Evolutionary conservation across 306 rosid genomes (phyloP).

Genomic region (Medicago ruthenica): DNA sequence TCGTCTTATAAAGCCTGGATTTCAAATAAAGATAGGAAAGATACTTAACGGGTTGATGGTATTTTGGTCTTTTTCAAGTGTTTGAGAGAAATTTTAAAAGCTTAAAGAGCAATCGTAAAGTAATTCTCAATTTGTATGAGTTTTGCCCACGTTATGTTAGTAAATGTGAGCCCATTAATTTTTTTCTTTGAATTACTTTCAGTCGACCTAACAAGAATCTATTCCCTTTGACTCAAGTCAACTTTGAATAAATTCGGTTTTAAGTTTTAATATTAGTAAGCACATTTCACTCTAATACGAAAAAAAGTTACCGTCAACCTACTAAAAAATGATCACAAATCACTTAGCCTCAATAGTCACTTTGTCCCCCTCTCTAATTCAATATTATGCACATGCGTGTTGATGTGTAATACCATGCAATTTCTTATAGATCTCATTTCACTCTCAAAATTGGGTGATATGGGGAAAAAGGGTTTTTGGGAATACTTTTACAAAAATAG

Average conservation of each 20-base stretch:
- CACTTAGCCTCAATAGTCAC: not conserved
- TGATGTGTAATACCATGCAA: not conserved
- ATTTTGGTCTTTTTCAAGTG: no score
- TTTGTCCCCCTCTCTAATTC: not conserved
- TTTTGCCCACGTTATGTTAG: not conserved
- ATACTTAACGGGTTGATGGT: no score
- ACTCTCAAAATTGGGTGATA: not conserved
- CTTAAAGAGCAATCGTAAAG: no score
- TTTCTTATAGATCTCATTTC: not conserved
- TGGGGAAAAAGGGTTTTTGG: not conserved
- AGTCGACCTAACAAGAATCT: not conserved
- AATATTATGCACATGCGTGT: not conserved
- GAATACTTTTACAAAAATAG: conserved; percentile 4
- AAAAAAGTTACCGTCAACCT: not conserved
- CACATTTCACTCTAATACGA: not conserved
- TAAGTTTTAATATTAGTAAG: not conserved
- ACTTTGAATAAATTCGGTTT: not conserved
- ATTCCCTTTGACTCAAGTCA: conserved; percentile 11
- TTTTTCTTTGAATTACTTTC: not conserved
- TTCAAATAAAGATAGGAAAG: no score
- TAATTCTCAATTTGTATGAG: no score
- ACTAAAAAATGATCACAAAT: no score
- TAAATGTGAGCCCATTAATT: not conserved
- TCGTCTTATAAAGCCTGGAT: no score
- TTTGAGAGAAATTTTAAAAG: no score